Conservation (phyloP, 495 filamentous ascomycete species). For the Hyaloscypha variabilis region DNA sequence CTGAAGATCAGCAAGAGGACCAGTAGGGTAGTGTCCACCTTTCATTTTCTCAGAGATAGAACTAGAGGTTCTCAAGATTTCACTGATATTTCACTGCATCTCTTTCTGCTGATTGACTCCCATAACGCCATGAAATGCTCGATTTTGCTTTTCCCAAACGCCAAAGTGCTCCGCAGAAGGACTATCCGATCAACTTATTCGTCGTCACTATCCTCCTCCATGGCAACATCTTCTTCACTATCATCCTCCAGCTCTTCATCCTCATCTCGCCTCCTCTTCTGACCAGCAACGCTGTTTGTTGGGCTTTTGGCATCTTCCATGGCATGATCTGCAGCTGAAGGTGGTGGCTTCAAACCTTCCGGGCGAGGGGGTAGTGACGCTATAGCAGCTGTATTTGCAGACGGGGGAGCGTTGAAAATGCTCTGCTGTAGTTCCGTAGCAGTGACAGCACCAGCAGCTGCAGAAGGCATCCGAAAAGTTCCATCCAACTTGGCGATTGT, state of each 20-base stretch:
- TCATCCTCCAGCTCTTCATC: conserved; percentile 52
- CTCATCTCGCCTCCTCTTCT: conserved; percentile 75
- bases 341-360: conserved; percentile 42
- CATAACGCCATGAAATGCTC: conserved; percentile 22
- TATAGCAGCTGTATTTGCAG: conserved; percentile 43
- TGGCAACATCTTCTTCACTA: conserved; percentile 67
- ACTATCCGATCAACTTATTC: conserved; percentile 35
- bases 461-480: conserved; percentile 70
- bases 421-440: conserved; percentile 79
- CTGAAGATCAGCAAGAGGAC: conserved; percentile 16
- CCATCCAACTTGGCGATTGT: conserved; percentile 88
- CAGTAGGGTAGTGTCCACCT: not conserved
- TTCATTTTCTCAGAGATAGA: not conserved
- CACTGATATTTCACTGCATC: not conserved
- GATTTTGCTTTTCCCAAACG: not conserved
- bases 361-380: conserved; percentile 44
- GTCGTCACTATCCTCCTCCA: conserved; percentile 71
- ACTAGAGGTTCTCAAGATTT: not conserved
- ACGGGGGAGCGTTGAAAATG: conserved; percentile 72
- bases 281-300: conserved; percentile 43
- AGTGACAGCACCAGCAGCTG: conserved; percentile 53
- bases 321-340: conserved; percentile 38
- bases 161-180: not conserved
- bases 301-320: conserved; percentile 47
- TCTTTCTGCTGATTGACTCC: not conserved